A percentile compares a stretch with the other conserved stretches of the same genome.
Conservation (phyloP, 1,284 basidiomycete genomes). For the Amylostereum areolatum region DNA sequence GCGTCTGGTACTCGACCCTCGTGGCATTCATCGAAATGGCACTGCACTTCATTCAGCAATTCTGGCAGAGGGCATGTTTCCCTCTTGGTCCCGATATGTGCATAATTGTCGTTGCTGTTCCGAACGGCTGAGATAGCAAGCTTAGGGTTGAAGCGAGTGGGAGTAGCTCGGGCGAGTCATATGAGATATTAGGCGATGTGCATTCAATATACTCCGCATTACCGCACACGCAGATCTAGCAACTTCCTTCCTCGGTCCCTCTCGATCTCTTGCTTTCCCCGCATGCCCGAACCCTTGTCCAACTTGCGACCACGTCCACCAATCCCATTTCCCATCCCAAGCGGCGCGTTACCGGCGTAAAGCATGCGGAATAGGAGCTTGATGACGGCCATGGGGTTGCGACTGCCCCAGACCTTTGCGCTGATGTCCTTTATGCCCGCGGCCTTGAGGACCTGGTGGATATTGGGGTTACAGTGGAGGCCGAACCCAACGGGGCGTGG, state of each 20-base stretch:
- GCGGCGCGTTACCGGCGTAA: constrained; percentile 67
- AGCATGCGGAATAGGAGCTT: constrained; percentile 61
- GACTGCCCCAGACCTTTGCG: constrained; percentile 91
- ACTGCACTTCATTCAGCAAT: too few relatives aligned
- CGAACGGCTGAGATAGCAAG: too few relatives aligned
- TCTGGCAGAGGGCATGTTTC: too few relatives aligned
- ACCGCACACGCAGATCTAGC: constrained; percentile 50
- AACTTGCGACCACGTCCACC: constrained; percentile 64
- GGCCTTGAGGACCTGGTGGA: constrained; percentile 87
- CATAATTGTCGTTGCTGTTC: too few relatives aligned
- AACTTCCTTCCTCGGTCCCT: constrained; percentile 67
- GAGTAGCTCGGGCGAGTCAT: too few relatives aligned
- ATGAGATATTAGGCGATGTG: too few relatives aligned
- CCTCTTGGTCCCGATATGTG: too few relatives aligned
- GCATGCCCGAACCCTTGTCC: constrained; percentile 64
- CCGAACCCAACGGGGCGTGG: constrained; percentile 94
- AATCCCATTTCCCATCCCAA: constrained; percentile 71
- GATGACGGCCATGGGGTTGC: constrained; percentile 68
- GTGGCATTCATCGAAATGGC: too few relatives aligned
- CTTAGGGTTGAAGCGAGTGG: too few relatives aligned
- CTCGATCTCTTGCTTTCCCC: constrained; percentile 60
- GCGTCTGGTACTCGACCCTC: too few relatives aligned
- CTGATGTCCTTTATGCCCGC: constrained; percentile 93
- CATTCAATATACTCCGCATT: constrained; percentile 2
- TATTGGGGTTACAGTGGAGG: constrained; percentile 81